A percentile compares a stretch with the other conserved stretches of the same genome.
These are phyloP conservation scores for Calocera viscosa DNA, from an alignment of 768 basidiomycete genomes.

Conservation along the genomic window DNA sequence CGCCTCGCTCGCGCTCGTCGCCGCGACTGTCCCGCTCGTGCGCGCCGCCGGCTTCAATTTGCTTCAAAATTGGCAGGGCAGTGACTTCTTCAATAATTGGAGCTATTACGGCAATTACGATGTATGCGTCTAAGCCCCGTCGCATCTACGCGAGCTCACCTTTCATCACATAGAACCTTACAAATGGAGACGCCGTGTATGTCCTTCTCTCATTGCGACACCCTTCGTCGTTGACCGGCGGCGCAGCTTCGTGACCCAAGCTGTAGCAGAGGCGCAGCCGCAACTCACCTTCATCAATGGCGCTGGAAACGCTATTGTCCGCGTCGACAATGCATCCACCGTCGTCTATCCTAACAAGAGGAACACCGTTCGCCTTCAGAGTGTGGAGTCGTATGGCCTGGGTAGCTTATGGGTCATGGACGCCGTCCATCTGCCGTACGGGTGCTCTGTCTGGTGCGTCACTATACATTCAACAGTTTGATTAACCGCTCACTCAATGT, in stretches of 20 bases:
- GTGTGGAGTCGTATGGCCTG: slow-evolving; percentile 14
- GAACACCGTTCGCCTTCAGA: slow-evolving; percentile 21
- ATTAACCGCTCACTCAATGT: background rate
- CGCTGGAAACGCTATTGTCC: slow-evolving; percentile 23
- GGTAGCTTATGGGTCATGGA: slow-evolving; percentile 20
- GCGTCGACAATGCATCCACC: slow-evolving; percentile 17
- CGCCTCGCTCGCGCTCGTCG: background rate
- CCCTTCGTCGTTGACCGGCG: slow-evolving; percentile 32
- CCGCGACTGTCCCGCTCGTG: background rate
- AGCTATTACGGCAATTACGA: slow-evolving; percentile 39
- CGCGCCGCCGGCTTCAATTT: slow-evolving; percentile 34
- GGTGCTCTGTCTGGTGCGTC: slow-evolving; percentile 37
- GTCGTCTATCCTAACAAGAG: slow-evolving; percentile 18
- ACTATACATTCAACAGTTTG: background rate
- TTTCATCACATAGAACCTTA: slow-evolving; percentile 35
- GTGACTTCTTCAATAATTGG: slow-evolving; percentile 57
- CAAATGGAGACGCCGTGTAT: slow-evolving; percentile 50
- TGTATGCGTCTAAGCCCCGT: slow-evolving; percentile 29
- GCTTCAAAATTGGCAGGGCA: slow-evolving; percentile 45
- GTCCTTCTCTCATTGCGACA: slow-evolving; percentile 12
- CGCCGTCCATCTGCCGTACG: slow-evolving; percentile 35
- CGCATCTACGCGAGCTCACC: background rate
- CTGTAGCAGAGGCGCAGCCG: background rate
- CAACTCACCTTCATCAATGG: slow-evolving; percentile 50
- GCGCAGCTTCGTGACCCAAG: slow-evolving; percentile 32